Evolutionary conservation across 768 basidiomycete species (phyloP), one percentile per base, ranked within the genome.

Genomic region (Exsudoporus frostii): DNA sequence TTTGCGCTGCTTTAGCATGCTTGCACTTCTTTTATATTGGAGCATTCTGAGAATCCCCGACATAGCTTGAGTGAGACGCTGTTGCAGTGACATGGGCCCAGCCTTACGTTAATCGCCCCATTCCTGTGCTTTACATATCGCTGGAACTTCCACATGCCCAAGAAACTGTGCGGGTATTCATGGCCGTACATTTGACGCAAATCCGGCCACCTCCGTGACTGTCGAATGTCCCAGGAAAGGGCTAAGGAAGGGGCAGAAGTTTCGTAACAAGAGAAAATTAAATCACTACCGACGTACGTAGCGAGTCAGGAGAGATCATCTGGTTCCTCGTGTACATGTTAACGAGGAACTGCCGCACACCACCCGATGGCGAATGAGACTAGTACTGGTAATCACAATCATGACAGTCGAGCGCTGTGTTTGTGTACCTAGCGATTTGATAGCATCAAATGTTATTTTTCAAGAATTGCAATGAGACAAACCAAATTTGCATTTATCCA

Each of bases 11-110:
- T 6, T 11, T 0, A 11, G 24, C 8, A 19, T 7, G 2, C 29
- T 33, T 20, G 8, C 7, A 11, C 19, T 7, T 34, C 48, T 40
- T 58, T 56, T 60, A 63, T 66, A 59, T 27, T 13, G 2, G 7
- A 17, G 3, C 7, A 32, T 7, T 20, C 5, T 2, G 11, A 19
- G 8, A 19, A 34, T 45, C 14, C 13, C 15, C 8, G 24, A 9
- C 11, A 24, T 30, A 20, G 10, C 30, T 7, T 4, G 7, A 11
- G 9, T 4, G 7, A 11, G 9, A 17, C 22, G 41, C 25, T 48
- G 37, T 56, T 22, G 9, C 20, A 2, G 22, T 41, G 42, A 9
- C 20, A 37, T 29, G 17, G 15, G 14, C 40, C 13, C 2, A 20
- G 30, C 22, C 29, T 19, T 37, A 1, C 19, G 30, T 24, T 13